Evolutionary conservation across 257 asterid genomes (phyloP), one percentile per base, ranked within the genome.

Genomic region (Anisodus acutangulus): DNA sequence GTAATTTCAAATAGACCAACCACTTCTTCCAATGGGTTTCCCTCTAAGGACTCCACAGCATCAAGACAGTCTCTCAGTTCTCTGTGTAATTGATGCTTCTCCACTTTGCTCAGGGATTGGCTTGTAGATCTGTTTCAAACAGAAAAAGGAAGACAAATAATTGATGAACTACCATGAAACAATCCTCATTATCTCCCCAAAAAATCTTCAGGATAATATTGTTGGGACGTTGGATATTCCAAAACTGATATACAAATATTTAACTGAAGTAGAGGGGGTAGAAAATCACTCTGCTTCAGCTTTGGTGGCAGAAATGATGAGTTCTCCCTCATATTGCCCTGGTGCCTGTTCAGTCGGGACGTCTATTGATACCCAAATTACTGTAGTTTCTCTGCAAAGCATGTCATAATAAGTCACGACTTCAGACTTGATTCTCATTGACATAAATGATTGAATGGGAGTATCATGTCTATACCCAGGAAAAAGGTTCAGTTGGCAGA

Each of bases 241-340:
- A 86, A 47, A 54, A 81, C 69, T 80, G 70, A 78, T 53, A 83
- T 80, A 80, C 74, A 58, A 86, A 49, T 87, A 86, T 79, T 84
- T 85, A 83, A 89, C 84, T 85, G 80, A 76, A 88, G 86, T 71
- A 86, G 79, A 87, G 86, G 81, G 94, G 87, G 83, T 82, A 87
- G 93, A 87, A 81, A 51, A 88, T 93, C 89, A 95, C 99, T 90
- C 95, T 90, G 96, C 57, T 63, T 92, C 95, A 88, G 91, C 90
- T 90, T 92, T 91, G 85, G 87, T 86, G 83, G 99, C 98, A 66
- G 97, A 92, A 85, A 97, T 88, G 82, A 93, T 88, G 83, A 97
- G 49, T 86, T 95, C 99, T 87, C 98, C 99, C 85, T 93, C 99
- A 86, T 97, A 97, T 86, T 92, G 98, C 82, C 98, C 99, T 22